Conservation (phyloP, 192 early-diverging fungal genomes). For the Endogone sp. region DNA sequence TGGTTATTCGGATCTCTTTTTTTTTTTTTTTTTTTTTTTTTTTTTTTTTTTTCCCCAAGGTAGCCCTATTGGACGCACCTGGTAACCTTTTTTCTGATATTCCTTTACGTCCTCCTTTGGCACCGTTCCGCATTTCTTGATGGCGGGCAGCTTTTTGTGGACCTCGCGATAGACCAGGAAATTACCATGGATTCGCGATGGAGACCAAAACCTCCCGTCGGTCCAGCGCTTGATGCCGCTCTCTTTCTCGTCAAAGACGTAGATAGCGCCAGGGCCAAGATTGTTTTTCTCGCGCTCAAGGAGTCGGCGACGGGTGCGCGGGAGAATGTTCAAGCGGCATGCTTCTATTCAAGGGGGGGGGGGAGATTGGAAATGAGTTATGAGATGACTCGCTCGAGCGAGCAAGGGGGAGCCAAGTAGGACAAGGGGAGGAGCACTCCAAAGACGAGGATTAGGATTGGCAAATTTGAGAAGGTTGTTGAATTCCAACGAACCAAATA, state of each 20-base stretch:
- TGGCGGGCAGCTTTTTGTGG: conserved; percentile 19
- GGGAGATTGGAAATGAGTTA: too few relatives aligned
- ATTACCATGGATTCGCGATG: conserved; percentile 61
- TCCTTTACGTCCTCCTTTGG: conserved; percentile 18
- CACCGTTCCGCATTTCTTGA: conserved; percentile 34
- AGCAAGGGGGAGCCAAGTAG: too few relatives aligned
- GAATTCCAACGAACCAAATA: background rate
- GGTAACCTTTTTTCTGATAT: conserved; percentile 3
- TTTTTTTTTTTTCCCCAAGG: too few relatives aligned
- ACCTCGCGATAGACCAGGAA: conserved; percentile 65
- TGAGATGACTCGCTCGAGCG: too few relatives aligned
- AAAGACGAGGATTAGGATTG: too few relatives aligned
- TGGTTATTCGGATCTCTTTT: too few relatives aligned
- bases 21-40: too few relatives aligned
- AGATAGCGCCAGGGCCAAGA: conserved; percentile 57
- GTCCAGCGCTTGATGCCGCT: conserved; percentile 74
- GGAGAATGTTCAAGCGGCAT: conserved; percentile 48
- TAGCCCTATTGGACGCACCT: too few relatives aligned
- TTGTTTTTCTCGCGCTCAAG: conserved; percentile 50
- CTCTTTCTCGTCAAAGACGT: conserved; percentile 71
- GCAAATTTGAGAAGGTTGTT: too few relatives aligned
- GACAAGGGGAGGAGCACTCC: too few relatives aligned
- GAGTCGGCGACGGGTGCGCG: conserved; percentile 51
- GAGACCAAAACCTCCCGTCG: conserved; percentile 62
- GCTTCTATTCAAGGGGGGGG: conserved; percentile 34